phyloP scores from a whole-genome alignment of 2,329 filamentous ascomycete genomes.

The Mollisia scopiformis region DNA sequence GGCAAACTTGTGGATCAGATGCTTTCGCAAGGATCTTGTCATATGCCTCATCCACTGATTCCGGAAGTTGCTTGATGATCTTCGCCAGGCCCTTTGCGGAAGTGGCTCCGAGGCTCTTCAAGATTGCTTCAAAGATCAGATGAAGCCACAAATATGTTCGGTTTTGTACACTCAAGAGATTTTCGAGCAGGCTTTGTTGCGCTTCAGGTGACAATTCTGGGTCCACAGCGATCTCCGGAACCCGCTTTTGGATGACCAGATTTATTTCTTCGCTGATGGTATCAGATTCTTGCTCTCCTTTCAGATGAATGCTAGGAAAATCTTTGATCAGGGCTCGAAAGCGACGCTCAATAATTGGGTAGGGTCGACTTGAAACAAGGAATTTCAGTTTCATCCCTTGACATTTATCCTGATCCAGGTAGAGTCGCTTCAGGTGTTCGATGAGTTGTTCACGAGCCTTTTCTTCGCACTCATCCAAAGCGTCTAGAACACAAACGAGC shows the following conservation, averaged over 20 bases:
- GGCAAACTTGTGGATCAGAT: background rate
- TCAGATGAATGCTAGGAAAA: conserved; percentile 39
- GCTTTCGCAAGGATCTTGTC: conserved; percentile 33
- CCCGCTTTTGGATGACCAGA: conserved; percentile 34
- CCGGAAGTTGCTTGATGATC: conserved; percentile 9
- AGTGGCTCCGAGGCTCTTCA: background rate
- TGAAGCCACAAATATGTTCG: conserved; percentile 24
- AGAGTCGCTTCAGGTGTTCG: conserved; percentile 20
- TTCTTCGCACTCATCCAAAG: conserved; percentile 42
- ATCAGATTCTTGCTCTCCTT: conserved; percentile 41
- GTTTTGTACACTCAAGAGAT: background rate
- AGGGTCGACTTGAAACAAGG: conserved; percentile 42
- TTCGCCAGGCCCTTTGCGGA: background rate
- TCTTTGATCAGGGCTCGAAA: conserved; percentile 27
- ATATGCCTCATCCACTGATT: conserved; percentile 39
- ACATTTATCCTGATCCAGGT: background rate
- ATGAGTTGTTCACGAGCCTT: conserved; percentile 22
- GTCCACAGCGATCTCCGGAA: conserved; percentile 6
- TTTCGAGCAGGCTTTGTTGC: background rate
- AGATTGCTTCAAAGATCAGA: conserved; percentile 16
- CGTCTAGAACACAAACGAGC: conserved; percentile 43
- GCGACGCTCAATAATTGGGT: conserved; percentile 33
- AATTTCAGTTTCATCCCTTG: conserved; percentile 29
- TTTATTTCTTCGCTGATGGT: conserved; percentile 41
- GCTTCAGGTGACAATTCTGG: background rate